phyloP scores from a whole-genome alignment of 495 filamentous ascomycete genomes.

The Opeltia flavorubescens region DNA sequence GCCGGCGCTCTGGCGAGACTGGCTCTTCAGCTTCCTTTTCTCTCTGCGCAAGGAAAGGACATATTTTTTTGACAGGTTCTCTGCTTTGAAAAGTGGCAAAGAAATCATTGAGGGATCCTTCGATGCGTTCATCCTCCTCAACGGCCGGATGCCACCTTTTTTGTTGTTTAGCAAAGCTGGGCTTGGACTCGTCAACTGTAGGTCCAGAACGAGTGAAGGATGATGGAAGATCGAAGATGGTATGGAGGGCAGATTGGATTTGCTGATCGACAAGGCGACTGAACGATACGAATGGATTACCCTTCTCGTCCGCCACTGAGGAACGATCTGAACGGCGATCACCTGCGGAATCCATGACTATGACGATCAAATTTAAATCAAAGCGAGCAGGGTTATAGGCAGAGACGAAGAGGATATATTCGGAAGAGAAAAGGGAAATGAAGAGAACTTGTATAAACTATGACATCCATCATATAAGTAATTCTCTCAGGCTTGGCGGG shows the following conservation, averaged over 20 bases:
- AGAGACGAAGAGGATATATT: too few species aligned
- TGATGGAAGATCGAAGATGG: slow-evolving; percentile 34
- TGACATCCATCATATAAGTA: too few species aligned
- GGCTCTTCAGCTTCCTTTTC: not conserved
- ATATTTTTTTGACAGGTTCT: not conserved
- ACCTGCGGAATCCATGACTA: slow-evolving; percentile 8
- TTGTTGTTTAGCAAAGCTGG: slow-evolving; percentile 3
- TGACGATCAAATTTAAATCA: too few species aligned
- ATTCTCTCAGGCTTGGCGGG: too few species aligned
- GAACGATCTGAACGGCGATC: not conserved
- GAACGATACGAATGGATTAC: slow-evolving; percentile 47
- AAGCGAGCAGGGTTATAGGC: too few species aligned
- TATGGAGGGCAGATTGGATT: slow-evolving; percentile 39
- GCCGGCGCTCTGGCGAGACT: too few species aligned
- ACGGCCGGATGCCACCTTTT: slow-evolving; percentile 5
- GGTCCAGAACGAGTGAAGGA: slow-evolving; percentile 19
- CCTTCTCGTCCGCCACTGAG: slow-evolving; percentile 14
- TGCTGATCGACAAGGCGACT: slow-evolving; percentile 46
- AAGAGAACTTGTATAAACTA: too few species aligned
- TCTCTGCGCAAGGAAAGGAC: not conserved
- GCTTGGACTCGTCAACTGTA: not conserved
- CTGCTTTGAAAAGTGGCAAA: not conserved
- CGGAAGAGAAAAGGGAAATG: too few species aligned
- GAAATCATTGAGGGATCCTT: not conserved
- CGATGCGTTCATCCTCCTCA: slow-evolving; percentile 2